phyloP scores from a whole-genome alignment of 352 stramenopile species.

The Phytophthora hybrid region DNA sequence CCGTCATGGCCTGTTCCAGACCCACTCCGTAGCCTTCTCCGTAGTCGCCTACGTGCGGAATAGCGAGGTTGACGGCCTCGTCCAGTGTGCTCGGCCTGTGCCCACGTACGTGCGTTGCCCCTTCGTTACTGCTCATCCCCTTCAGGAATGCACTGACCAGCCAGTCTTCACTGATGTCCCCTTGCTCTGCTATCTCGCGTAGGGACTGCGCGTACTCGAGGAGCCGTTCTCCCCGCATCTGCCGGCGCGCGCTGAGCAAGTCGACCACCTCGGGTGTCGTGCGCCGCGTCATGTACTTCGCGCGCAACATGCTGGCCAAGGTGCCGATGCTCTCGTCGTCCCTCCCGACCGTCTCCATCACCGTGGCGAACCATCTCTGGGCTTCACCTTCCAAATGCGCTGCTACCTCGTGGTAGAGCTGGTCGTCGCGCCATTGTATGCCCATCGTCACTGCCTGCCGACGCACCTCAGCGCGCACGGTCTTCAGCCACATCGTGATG shows the following conservation, averaged over 20 bases:
- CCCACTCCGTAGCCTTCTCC: constrained; percentile 5
- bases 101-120: constrained; percentile 1
- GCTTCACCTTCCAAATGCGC: neutral
- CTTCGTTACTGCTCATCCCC: neutral
- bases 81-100: neutral
- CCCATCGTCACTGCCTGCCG: constrained; percentile 9
- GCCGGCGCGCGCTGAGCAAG: neutral
- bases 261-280: constrained; percentile 6
- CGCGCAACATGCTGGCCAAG: constrained; percentile 2
- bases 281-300: neutral
- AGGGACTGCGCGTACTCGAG: neutral
- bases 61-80: neutral
- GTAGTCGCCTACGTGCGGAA: constrained; percentile 2
- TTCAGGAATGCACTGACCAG: constrained; percentile 2
- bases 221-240: constrained; percentile 6
- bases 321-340: constrained; percentile 1
- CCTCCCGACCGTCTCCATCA: constrained; percentile 1
- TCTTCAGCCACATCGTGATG: constrained; percentile 10
- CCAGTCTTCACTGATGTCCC: neutral
- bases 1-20: neutral
- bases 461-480: neutral
- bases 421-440: neutral
- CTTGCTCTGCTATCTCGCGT: neutral
- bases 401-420: constrained; percentile 9
- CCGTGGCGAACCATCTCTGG: constrained; percentile 1